A percentile compares a stretch with the other conserved stretches of the same genome.
These are phyloP conservation scores for Incumbomyces delicatus DNA, from an alignment of 2,329 filamentous ascomycete genomes.

Conservation along the genomic window DNA sequence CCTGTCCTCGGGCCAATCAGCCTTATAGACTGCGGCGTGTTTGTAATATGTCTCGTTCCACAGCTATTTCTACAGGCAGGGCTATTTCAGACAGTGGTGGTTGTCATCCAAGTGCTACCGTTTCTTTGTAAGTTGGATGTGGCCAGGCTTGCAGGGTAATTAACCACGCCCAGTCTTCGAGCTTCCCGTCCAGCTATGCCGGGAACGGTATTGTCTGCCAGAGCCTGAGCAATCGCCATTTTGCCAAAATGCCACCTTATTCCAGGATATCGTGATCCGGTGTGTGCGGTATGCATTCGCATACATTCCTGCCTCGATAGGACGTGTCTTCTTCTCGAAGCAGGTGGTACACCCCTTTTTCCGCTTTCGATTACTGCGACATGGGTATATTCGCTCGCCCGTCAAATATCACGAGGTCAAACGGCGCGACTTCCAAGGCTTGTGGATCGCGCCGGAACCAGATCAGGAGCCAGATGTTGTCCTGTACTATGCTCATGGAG, in stretches of 20 bases:
- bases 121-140: conserved; percentile 50
- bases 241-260: conserved; percentile 58
- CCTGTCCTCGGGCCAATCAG: conserved; percentile 70
- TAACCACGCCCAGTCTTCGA: conserved; percentile 26
- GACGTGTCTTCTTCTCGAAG: conserved; percentile 69
- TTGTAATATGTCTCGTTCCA: conserved; percentile 59
- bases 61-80: conserved; percentile 62
- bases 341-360: conserved; percentile 63
- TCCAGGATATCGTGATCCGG: conserved; percentile 67
- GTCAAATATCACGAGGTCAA: conserved; percentile 55
- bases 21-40: conserved; percentile 65
- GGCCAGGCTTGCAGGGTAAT: not conserved
- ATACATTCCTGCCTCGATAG: conserved; percentile 57
- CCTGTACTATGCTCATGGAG: conserved; percentile 74
- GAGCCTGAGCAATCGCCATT: conserved; percentile 47
- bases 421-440: conserved; percentile 46
- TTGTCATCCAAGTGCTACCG: conserved; percentile 53
- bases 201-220: conserved; percentile 46
- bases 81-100: conserved; percentile 44
- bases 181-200: conserved; percentile 50
- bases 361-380: conserved; percentile 62
- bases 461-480: conserved; percentile 57
- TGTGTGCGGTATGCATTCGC: conserved; percentile 72
- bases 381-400: conserved; percentile 55
- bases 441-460: conserved; percentile 60